Evolutionary conservation across 2,329 filamentous ascomycete species (phyloP), one percentile per base, ranked within the genome.

Genomic region (Penicillium sp.): DNA sequence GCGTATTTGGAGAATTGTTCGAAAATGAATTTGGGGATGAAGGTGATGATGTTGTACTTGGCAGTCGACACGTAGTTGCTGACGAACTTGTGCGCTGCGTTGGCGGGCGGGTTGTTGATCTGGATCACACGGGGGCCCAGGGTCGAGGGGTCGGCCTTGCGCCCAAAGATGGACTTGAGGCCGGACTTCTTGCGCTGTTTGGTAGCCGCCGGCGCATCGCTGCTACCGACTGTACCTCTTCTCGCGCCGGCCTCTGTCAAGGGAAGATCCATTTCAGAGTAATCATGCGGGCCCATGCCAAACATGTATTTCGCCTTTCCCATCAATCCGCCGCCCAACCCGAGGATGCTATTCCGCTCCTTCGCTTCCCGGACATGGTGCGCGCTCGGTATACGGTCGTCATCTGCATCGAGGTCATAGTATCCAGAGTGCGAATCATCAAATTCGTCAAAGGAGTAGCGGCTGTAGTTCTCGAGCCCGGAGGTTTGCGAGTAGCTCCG

Each of bases 1-100:
- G 93, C 93, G 72, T 96, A 95, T 77, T 96, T 98, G 54, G 91
- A 96, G 74, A 98, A 98, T 69, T 98, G 93, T 71, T 98, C 93
- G 70, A 92, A 90, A 49, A 98, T 78, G 73, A 98, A 98, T 72
- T 98, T 98, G 44, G 93, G 93, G 15, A 97, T 68, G 71, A 98
- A 98, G 18, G 90, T 95, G 47, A 88, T 79, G 65, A 89, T 63
- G 70, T 97, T 98, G 81, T 98, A 98, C 73, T 98, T 98, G 56
- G 93, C 87, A 5, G 93, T 98, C 37, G 92, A 97, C 55, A 98
- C 87, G 71, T 97, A 90, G 68, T 98, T 98, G 79, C 95, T 88
- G 67, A 91, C 81, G 70, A 93, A 97, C 71, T 92, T 95, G 76
- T 91, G 92, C 44, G 78, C 79, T 39, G 86, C 81, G 69, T 98